Evolutionary conservation across 768 basidiomycete genomes (phyloP).

Genomic region (Leccinum olivaceopallidum): DNA sequence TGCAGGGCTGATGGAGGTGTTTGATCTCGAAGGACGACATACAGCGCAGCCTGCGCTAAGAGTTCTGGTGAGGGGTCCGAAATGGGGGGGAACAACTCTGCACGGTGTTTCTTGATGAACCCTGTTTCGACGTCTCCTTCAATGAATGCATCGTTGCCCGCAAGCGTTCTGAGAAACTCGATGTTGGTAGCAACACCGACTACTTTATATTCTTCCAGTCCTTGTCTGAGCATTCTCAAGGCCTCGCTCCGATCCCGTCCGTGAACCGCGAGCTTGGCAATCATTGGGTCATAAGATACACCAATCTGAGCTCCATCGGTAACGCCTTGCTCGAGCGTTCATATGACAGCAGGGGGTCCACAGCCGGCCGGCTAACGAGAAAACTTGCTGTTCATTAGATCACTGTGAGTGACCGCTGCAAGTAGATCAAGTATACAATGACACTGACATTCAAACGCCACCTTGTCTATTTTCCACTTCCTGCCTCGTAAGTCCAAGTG

Average conservation of each 20-base stretch:
- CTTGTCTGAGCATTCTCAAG: conserved; percentile 73
- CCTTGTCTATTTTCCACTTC: too few species aligned
- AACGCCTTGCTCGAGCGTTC: conserved; percentile 79
- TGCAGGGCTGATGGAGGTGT: conserved; percentile 28
- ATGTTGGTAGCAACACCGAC: conserved; percentile 92
- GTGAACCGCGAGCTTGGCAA: conserved; percentile 89
- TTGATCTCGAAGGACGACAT: conserved; percentile 65
- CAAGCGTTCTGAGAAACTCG: conserved; percentile 79
- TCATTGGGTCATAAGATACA: conserved; percentile 91
- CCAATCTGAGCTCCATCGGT: conserved; percentile 76
- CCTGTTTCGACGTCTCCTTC: conserved; percentile 86
- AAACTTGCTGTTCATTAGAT: too few species aligned
- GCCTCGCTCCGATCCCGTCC: conserved; percentile 85
- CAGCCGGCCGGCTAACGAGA: too few species aligned
- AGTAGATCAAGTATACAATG: too few species aligned
- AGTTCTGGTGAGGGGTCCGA: conserved; percentile 58
- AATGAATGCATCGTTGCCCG: conserved; percentile 76
- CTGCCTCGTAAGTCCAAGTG: too few species aligned
- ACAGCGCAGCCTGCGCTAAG: conserved; percentile 81
- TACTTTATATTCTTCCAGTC: conserved; percentile 85
- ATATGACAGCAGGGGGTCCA: too few species aligned
- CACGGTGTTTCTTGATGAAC: conserved; percentile 89
- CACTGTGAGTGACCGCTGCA: too few species aligned
- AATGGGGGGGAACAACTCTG: conserved; percentile 73
- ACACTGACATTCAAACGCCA: too few species aligned